These are phyloP conservation scores for Xylaria sp. DNA, from an alignment of 2,329 filamentous ascomycete genomes.

Conservation along the genomic window DNA sequence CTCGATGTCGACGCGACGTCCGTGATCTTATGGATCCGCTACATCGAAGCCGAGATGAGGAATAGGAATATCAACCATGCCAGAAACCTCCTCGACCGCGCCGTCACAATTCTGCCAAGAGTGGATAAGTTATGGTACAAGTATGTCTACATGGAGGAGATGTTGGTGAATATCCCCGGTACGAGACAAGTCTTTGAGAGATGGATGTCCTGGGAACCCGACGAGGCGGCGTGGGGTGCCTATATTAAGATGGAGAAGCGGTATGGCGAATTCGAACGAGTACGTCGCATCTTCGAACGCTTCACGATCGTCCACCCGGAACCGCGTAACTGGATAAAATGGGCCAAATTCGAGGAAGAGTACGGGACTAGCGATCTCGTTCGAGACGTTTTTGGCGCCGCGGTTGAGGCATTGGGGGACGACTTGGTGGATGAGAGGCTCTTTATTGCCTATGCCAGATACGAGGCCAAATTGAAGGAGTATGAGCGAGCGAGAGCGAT, in stretches of 20 bases:
- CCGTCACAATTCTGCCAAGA: constrained; percentile 87
- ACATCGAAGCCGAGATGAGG: constrained; percentile 97
- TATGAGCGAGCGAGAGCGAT: constrained; percentile 92
- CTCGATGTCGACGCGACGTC: constrained; percentile 89
- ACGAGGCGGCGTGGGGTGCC: constrained; percentile 91
- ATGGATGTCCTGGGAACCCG: constrained; percentile 98
- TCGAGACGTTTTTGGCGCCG: constrained; percentile 85
- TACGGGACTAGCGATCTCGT: constrained; percentile 90
- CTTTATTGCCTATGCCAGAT: constrained; percentile 94
- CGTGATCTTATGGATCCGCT: constrained; percentile 85
- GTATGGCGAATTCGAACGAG: constrained; percentile 88
- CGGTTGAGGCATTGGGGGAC: constrained; percentile 87
- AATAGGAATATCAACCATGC: constrained; percentile 95
- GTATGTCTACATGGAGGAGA: constrained; percentile 99
- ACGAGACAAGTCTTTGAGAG: constrained; percentile 93
- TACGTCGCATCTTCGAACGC: constrained; percentile 84
- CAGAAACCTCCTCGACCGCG: constrained; percentile 88
- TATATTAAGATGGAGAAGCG: constrained; percentile 98
- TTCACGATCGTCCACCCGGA: constrained; percentile 94
- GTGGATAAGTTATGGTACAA: constrained; percentile 99
- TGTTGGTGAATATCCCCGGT: constrained; percentile 88
- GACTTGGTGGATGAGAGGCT: constrained; percentile 96
- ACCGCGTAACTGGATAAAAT: constrained; percentile 97
- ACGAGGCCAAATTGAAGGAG: constrained; percentile 92
- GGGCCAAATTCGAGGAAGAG: constrained; percentile 96